Base-by-base conservation (phyloP, 495 filamentous ascomycete genomes). In the Diplogelasinospora grovesii region DNA sequence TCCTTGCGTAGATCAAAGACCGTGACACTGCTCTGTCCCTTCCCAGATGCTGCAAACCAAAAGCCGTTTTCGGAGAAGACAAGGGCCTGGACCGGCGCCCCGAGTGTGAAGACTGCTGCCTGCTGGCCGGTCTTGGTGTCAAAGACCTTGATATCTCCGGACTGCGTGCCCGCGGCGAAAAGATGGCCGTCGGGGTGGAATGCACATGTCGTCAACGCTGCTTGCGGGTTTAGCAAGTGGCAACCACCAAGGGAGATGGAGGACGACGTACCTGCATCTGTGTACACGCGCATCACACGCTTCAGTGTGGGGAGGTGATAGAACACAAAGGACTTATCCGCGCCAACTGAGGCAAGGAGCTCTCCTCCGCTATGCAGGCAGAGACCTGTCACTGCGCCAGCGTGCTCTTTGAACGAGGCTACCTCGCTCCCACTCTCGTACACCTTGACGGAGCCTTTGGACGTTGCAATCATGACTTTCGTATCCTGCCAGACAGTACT, bases 111-210 rank as follows among this genome's bases (percentile, higher is more conserved):
- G 52, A 70, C 74, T 11, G 85, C 85, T 13, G 83, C 86, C 46
- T 73, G 71, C 36, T 74, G 63, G 8, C 83, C 80, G 3, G 77
- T 79, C 56, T 82, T 87, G 34, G 86, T 78, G 52, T 95, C 82
- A 60, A 85, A 97, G 39, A 97, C 70, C 48, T 86, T 83, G 63
- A 96, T 85, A 28, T 85, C 76, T 19, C 84, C 85, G 31, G 82
- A 73, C 16, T 69, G 65, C 10, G 80, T 81, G 46, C 92, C 92
- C 22, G 84, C 81, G 11, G 85, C 89, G 49, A 97, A 76, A n/a
- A 98, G 73, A 51, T 95, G 85, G 22, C 92, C 92, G 62, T 98
- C 92, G 5, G 93, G 92, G 61, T 98, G 92, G 72, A 97, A 96
- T 28, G 80, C 74, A 41, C 81, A 84, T 31, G 83, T 74, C 6